Conservation (phyloP, 1,284 basidiomycete species). For the Ceratorhiza oryzae-sativae region DNA sequence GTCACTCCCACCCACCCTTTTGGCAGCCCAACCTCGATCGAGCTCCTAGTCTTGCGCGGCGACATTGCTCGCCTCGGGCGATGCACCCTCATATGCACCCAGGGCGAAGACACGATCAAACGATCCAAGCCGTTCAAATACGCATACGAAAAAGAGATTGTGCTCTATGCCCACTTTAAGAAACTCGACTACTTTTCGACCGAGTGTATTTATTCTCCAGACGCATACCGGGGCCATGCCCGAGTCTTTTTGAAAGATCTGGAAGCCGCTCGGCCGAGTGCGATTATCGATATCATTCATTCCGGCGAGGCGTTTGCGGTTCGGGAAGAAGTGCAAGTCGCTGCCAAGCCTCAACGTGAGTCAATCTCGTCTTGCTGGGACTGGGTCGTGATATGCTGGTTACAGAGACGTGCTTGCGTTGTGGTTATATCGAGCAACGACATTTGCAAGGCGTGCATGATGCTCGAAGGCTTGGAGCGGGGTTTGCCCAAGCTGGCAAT, state of each 20-base stretch:
- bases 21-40: not conserved
- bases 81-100: constrained; percentile 93
- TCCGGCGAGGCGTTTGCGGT: constrained; percentile 90
- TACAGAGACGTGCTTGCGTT: constrained; percentile 84
- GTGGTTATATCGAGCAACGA: constrained; percentile 94
- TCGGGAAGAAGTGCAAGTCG: constrained; percentile 76
- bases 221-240: constrained; percentile 97
- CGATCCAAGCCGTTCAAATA: constrained; percentile 99
- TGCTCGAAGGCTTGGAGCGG: constrained; percentile 89
- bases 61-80: constrained; percentile 94
- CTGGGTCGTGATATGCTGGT: not conserved
- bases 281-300: constrained; percentile 97
- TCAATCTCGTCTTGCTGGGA: constrained; percentile 37
- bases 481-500: constrained; percentile 64
- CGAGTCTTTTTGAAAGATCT: constrained; percentile 94
- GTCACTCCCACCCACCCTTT: constrained; percentile 48
- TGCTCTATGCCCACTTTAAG: constrained; percentile 99
- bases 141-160: constrained; percentile 99
- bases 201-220: constrained; percentile 98
- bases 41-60: constrained; percentile 85
- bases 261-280: constrained; percentile 90
- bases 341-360: constrained; percentile 80
- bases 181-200: constrained; percentile 99
- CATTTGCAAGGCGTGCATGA: constrained; percentile 90
- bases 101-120: constrained; percentile 93